A percentile compares a stretch with the other conserved stretches of the same genome.
Conservation (phyloP, 495 filamentous ascomycete species). For the Penicillium turbatum region DNA sequence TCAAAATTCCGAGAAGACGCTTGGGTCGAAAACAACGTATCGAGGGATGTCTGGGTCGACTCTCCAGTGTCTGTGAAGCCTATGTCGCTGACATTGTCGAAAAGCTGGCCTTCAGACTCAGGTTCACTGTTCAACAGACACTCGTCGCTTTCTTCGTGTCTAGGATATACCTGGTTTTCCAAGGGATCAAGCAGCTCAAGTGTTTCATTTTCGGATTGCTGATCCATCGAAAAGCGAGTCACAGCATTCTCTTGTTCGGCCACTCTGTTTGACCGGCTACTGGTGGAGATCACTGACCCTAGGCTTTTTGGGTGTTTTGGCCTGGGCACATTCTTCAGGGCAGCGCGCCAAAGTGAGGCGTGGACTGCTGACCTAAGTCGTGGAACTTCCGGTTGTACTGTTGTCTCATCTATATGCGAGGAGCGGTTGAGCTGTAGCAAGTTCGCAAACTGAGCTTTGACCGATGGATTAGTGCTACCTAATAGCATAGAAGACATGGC, state of each 20-base stretch:
- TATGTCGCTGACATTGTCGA: background rate
- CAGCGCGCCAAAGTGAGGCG: constrained; percentile 27
- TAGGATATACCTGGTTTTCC: no score
- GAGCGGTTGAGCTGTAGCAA: background rate
- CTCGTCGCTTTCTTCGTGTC: background rate
- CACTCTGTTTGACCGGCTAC: background rate
- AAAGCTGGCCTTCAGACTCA: background rate
- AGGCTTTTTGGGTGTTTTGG: constrained; percentile 1
- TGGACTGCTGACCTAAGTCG: constrained; percentile 13
- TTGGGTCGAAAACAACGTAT: background rate
- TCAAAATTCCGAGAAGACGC: background rate
- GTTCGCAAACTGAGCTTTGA: constrained; percentile 11
- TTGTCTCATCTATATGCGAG: no score
- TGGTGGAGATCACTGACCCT: background rate
- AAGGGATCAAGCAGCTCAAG: background rate
- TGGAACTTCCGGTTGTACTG: background rate
- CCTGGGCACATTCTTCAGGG: constrained; percentile 23
- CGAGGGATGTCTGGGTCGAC: background rate
- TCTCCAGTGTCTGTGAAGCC: background rate
- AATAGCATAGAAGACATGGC: constrained; percentile 31
- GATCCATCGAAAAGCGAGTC: background rate
- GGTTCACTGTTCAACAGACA: background rate
- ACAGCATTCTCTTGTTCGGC: background rate
- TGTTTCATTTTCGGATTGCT: background rate
- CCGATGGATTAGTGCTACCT: constrained; percentile 8